Base-by-base conservation (phyloP, 352 stramenopile species). In the Phytophthora syringae region DNA sequence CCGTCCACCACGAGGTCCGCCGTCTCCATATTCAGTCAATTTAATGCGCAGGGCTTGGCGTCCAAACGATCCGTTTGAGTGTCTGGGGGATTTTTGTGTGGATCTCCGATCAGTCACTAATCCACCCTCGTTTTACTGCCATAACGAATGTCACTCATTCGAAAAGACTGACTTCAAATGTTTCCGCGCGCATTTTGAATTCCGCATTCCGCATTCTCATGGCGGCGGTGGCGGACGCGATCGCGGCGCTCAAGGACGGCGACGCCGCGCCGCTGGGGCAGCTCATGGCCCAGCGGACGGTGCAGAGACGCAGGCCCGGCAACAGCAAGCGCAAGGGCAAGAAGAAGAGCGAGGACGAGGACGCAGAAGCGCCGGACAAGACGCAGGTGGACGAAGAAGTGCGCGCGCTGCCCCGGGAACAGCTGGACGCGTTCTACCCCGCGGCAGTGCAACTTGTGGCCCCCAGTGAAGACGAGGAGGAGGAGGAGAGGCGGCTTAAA, bases 1-100 rank as follows among this genome's bases (percentile, higher is more conserved):
- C 92, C 92, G 72, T 97, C 88, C 53, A 97, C 88, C 44, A 96
- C 86, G n/a, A 94, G 76, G 71, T 96, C 88, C 42, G 84, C 76
- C 45, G 82, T 92, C 66, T 88, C 79, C 79, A 86, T 86, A 4
- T 20, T 75, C 57, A 25, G 11, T 37, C 21, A 36, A 36, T 52
- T 57, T 30, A 36, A n/a, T n/a, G n/a, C 63, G 25, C 50, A 52
- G 70, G 74, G 59, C 43, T 70, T 52, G 22, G 43, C 43, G 69
- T 67, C 69, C 69, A 77, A 77, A 67, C 64, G 50, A 76, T 76
- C 67, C 21, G 27, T 45, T 59, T 67, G 51, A 63, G 44, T 65
- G 25, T 12, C 15, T 49, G 34, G 70, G 70, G 65, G 67, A 70
- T 67, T 77, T 82, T 85, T 68, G 72, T 84, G 78, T 88, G 77